Conservation (phyloP, 1,139 yeast species). For the Magnusiomyces tetraspermus region DNA sequence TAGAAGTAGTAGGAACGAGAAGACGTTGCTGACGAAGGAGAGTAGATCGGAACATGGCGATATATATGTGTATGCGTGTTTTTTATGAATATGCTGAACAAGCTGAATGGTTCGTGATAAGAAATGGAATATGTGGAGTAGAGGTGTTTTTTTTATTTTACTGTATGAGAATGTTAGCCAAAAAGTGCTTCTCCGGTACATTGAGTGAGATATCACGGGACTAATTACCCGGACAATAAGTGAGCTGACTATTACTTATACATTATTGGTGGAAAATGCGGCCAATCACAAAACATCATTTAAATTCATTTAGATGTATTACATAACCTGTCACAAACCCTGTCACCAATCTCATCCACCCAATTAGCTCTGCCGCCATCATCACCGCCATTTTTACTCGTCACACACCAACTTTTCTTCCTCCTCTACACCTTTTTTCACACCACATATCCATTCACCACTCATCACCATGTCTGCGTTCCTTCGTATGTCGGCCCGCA, state of each 20-base stretch:
- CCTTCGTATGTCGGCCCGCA: conserved; percentile 19
- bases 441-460: neutral
- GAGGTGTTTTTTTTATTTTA: too few relatives aligned
- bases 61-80: too few relatives aligned
- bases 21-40: conserved; percentile 27
- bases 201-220: neutral
- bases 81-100: too few relatives aligned
- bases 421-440: neutral
- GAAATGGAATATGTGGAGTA: too few relatives aligned
- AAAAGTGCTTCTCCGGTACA: too few relatives aligned
- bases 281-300: neutral
- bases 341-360: neutral
- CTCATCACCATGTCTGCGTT: conserved; percentile 15
- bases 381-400: neutral
- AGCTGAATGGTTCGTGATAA: too few relatives aligned
- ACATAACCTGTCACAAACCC: neutral
- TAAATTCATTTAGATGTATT: neutral
- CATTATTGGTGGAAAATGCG: too few relatives aligned
- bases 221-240: neutral
- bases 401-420: neutral
- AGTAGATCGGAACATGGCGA: conserved; percentile 11
- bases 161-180: too few relatives aligned
- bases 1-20: conserved; percentile 34
- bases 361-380: neutral
- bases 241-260: too few relatives aligned